These are phyloP conservation scores for Selaginella moellendorffii DNA, from an alignment of 75 land plant genomes.

Conservation along the genomic window DNA sequence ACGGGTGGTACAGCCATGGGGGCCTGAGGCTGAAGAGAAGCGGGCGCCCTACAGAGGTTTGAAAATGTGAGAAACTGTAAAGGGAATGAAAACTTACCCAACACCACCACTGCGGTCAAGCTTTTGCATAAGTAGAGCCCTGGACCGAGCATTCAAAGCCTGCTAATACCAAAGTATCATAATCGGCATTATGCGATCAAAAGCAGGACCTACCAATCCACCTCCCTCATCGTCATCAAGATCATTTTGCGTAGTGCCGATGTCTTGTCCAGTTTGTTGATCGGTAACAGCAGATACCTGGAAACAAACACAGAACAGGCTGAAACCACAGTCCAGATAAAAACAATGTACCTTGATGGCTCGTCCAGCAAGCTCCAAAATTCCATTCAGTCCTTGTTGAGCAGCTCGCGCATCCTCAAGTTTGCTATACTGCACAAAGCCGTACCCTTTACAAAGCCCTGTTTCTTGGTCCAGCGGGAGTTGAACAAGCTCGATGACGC, in stretches of 20 bases:
- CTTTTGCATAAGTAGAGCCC: constrained; percentile 93
- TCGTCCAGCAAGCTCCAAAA: constrained; percentile 82
- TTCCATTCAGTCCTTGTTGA: constrained; percentile 67
- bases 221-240: constrained; percentile 90
- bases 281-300: constrained; percentile 92
- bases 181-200: too few species aligned
- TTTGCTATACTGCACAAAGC: constrained; percentile 83
- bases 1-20: constrained; percentile 15
- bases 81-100: constrained; percentile 26
- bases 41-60: too few species aligned
- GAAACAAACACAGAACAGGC: not conserved
- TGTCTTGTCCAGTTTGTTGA: constrained; percentile 65
- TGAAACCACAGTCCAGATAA: not conserved
- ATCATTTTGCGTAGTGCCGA: constrained; percentile 57
- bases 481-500: constrained; percentile 89
- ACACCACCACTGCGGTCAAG: constrained; percentile 76
- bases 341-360: constrained; percentile 51
- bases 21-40: too few species aligned
- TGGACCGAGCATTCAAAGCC: constrained; percentile 94
- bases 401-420: constrained; percentile 95
- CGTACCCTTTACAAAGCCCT: constrained; percentile 95
- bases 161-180: constrained; percentile 28
- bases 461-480: constrained; percentile 82
- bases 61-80: not conserved
- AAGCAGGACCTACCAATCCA: constrained; percentile 36